Evolutionary conservation across 73 alveolate species (phyloP), one percentile per base, ranked within the genome.

Genomic region (Tetrahymena thermophila): DNA sequence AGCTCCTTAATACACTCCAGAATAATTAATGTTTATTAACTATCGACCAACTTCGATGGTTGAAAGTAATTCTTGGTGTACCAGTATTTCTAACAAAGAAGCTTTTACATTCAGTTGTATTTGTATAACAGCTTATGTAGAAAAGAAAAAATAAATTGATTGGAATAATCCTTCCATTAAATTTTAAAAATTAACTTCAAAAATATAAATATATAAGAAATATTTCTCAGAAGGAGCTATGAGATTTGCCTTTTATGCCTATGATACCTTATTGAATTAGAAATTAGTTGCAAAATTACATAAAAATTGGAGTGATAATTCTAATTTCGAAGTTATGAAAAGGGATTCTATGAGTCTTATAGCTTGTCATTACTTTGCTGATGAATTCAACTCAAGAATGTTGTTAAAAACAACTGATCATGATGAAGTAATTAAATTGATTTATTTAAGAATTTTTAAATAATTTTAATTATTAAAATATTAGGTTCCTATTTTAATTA

Each of bases 151-250:
- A 38, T n/a, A 40, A 44, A 94, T 94, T 28, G 85, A 94, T 55
- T 94, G 96, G 96, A 94, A 31, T 17, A 94, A 94, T 43, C 96
- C 96, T 55, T 9, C 57, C 7, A 35, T 94, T 55, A 37, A 94
- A 89, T 23, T 21, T 13, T 56, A 43, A 35, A 31, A 94, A 55
- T 35, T 94, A 17, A 94, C 56, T 38, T 56, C 94, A 28, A 35
- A 94, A 43, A 55, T 94, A 55, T 56, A 44, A 43, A 96, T 96
- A 1, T 96, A 93, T 42, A 83, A 95, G 23, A 84, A 56, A 28
- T 97, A 96, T 35, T 96, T 96, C 95, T 56, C 89, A 34, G 97
- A 96, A 56, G 98, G 98, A 28, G 96, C 98, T 21, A 95, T 50
- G 96, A 95, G 96, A 93, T 96, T 93, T 37, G 98, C 98, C 28